These are phyloP conservation scores for Aspergillus pseudotamarii DNA, from an alignment of 2,329 filamentous ascomycete species.

Conservation along the genomic window DNA sequence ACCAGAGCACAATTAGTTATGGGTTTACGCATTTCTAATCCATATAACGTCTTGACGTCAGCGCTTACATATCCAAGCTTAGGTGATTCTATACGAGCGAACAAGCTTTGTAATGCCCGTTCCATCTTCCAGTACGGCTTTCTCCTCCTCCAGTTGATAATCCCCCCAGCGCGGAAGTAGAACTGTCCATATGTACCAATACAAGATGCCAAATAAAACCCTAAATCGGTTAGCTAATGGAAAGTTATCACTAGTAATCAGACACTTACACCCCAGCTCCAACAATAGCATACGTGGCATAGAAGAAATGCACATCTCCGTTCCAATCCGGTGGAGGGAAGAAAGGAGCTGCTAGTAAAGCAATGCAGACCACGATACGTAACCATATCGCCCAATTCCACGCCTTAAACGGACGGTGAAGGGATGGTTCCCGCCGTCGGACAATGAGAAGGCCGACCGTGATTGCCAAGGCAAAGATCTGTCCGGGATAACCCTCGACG, in stretches of 20 bases:
- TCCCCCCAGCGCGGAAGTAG: conserved; percentile 61
- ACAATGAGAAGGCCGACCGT: conserved; percentile 64
- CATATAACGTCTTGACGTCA: neutral
- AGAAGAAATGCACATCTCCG: conserved; percentile 51
- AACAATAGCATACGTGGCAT: conserved; percentile 57
- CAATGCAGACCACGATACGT: conserved; percentile 56
- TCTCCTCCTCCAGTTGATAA: conserved; percentile 65
- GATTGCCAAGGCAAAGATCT: conserved; percentile 62
- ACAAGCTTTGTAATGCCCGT: conserved; percentile 65
- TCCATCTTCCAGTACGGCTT: conserved; percentile 64
- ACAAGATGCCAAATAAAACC: conserved; percentile 60
- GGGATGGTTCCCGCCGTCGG: conserved; percentile 60
- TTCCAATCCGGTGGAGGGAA: conserved; percentile 58
- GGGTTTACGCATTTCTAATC: conserved; percentile 8
- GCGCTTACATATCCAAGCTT: neutral
- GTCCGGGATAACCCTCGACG: conserved; percentile 68
- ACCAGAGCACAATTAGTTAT: neutral
- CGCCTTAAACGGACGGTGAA: conserved; percentile 66
- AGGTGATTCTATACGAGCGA: conserved; percentile 22
- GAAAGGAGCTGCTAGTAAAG: conserved; percentile 63
- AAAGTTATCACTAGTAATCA: conserved; percentile 13
- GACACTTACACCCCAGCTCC: conserved; percentile 48
- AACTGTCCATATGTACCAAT: conserved; percentile 71
- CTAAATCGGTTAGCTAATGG: conserved; percentile 40
- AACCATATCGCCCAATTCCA: conserved; percentile 64